Percentiles rank a stretch among this genome's conserved stretches.
Conservation (phyloP, 2,329 filamentous ascomycete genomes). For the Trichophyton verrucosum region DNA sequence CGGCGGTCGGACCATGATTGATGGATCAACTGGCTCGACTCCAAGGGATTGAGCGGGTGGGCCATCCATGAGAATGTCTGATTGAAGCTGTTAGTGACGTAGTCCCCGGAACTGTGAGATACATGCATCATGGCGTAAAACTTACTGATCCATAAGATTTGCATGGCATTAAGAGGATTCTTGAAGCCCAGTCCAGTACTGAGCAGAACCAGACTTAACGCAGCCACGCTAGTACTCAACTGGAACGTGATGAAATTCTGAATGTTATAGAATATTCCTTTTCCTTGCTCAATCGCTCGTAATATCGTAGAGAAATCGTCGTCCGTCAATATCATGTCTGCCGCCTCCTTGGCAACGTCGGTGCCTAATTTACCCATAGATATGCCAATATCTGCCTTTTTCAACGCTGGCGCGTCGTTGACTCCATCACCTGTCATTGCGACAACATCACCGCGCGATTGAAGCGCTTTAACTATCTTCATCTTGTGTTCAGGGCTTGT, state of each 20-base stretch:
- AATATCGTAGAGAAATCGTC: conserved; percentile 88
- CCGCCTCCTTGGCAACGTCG: conserved; percentile 90
- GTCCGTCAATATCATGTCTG: conserved; percentile 77
- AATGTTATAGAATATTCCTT: conserved; percentile 99
- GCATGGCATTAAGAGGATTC: conserved; percentile 96
- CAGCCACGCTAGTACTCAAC: conserved; percentile 89
- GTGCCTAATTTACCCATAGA: conserved; percentile 92
- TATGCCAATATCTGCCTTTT: conserved; percentile 95
- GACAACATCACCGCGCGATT: conserved; percentile 87
- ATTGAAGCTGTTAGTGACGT: not conserved
- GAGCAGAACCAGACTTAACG: conserved; percentile 77
- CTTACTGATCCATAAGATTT: conserved; percentile 99
- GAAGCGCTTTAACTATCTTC: conserved; percentile 86
- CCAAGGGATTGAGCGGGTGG: conserved; percentile 93
- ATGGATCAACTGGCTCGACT: conserved; percentile 85
- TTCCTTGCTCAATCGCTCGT: conserved; percentile 93
- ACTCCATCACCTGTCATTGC: conserved; percentile 99
- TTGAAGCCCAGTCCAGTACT: conserved; percentile 89
- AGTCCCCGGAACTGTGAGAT: not conserved
- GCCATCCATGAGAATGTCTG: conserved; percentile 99
- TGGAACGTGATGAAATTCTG: conserved; percentile 99
- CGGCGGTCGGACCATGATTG: conserved; percentile 85
- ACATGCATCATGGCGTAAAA: not conserved
- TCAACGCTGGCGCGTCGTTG: conserved; percentile 91
- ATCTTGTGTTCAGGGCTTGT: conserved; percentile 97